Percentiles rank a stretch among this genome's conserved stretches.
Conservation (phyloP, 2,329 filamentous ascomycete species). For the Aspergillus pseudonomiae region DNA sequence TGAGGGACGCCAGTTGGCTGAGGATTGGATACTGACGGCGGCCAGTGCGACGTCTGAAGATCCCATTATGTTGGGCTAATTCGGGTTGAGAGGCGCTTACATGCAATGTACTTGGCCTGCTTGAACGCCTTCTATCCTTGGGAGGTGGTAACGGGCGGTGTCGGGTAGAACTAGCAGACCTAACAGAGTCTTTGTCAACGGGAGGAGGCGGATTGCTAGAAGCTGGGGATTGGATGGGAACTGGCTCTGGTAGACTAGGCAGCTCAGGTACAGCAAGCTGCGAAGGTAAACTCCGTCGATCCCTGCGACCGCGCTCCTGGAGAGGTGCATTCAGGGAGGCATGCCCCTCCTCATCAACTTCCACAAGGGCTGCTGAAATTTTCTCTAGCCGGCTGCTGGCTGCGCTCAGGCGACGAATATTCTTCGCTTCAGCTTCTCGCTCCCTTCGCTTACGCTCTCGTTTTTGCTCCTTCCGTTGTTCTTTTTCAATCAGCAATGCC, state of each 20-base stretch:
- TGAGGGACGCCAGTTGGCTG: conserved; percentile 67
- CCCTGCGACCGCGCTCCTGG: conserved; percentile 73
- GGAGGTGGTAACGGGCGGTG: conserved; percentile 80
- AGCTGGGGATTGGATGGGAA: conserved; percentile 37
- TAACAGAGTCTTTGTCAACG: conserved; percentile 71
- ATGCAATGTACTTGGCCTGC: conserved; percentile 78
- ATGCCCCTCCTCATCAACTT: conserved; percentile 76
- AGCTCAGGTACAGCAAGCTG: conserved; percentile 73
- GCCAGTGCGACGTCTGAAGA: conserved; percentile 57
- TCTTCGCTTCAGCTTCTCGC: conserved; percentile 78
- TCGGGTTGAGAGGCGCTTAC: conserved; percentile 74
- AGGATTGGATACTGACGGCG: conserved; percentile 66
- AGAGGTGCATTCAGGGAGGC: conserved; percentile 55
- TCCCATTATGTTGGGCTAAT: conserved; percentile 59
- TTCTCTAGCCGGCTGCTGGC: conserved; percentile 85
- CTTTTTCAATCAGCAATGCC: conserved; percentile 91
- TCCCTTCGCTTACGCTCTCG: conserved; percentile 83
- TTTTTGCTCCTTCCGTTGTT: conserved; percentile 80
- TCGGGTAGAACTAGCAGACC: conserved; percentile 76
- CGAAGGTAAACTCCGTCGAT: conserved; percentile 69
- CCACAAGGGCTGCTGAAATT: conserved; percentile 73
- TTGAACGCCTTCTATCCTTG: conserved; percentile 78
- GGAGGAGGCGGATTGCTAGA: conserved; percentile 63
- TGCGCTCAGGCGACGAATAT: conserved; percentile 78
- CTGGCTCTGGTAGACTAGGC: conserved; percentile 70